A percentile compares a stretch with the other conserved stretches of the same genome.
These are phyloP conservation scores for Fusarium liriodendri DNA, from an alignment of 2,329 filamentous ascomycete species.

Conservation along the genomic window DNA sequence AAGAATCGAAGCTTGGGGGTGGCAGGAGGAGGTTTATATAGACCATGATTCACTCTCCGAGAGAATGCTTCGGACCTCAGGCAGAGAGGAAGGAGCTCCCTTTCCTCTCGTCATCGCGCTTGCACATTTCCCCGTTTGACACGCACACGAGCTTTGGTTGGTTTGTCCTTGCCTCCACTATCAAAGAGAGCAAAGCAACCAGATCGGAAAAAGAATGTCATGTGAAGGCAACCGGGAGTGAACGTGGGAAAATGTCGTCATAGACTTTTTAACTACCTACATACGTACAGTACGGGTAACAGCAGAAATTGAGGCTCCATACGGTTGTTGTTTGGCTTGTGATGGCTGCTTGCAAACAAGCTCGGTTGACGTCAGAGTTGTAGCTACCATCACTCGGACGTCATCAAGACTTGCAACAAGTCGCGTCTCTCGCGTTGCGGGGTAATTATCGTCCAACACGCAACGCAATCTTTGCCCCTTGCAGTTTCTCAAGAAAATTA, in stretches of 20 bases:
- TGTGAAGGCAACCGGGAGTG: conserved; percentile 20
- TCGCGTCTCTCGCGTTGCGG: conserved; percentile 33
- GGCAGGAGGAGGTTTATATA: conserved; percentile 37
- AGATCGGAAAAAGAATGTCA: conserved; percentile 21
- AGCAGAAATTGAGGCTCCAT: neutral
- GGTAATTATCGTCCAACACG: neutral
- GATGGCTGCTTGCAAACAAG: conserved; percentile 24
- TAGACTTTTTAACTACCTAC: conserved; percentile 35
- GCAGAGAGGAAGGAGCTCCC: neutral
- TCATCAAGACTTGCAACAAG: conserved; percentile 14
- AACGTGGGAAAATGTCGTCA: conserved; percentile 30
- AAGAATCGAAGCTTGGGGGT: neutral
- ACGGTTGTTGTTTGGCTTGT: conserved; percentile 14
- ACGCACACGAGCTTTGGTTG: conserved; percentile 1
- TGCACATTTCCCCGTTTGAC: conserved; percentile 13
- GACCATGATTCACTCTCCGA: neutral
- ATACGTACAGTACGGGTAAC: too few relatives aligned
- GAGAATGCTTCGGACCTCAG: neutral
- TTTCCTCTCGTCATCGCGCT: conserved; percentile 16
- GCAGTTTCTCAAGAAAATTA: conserved; percentile 4
- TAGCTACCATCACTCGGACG: conserved; percentile 20
- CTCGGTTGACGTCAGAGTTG: conserved; percentile 29
- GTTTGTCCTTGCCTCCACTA: neutral
- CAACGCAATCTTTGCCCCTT: conserved; percentile 13
- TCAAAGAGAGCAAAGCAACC: neutral